Percentiles rank a stretch among this genome's conserved stretches.
phyloP scores from a whole-genome alignment of 768 basidiomycete species.

The Clitopilus passeckerianus region DNA sequence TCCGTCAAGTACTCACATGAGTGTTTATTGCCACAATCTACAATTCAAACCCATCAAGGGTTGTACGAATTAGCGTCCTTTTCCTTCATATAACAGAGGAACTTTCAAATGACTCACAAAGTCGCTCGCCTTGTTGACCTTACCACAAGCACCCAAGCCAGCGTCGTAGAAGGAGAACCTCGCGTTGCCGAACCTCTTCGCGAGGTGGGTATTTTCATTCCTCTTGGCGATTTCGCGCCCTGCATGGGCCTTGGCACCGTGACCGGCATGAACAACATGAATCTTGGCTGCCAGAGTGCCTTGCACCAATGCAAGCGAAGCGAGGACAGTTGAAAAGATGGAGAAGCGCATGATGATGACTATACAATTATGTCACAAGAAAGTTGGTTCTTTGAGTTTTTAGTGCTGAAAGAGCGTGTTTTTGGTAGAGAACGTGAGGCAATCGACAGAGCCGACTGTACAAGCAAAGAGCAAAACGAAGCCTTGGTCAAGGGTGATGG shows the following conservation, averaged over 20 bases:
- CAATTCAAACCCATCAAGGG: background rate
- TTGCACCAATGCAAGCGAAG: slow-evolving; percentile 10
- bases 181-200: slow-evolving; percentile 21
- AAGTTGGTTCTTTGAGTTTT: slow-evolving; percentile 3
- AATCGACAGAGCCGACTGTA: slow-evolving; percentile 7
- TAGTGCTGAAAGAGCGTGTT: background rate
- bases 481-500: background rate
- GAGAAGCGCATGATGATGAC: slow-evolving; percentile 1
- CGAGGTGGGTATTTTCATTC: slow-evolving; percentile 8
- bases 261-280: background rate
- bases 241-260: slow-evolving; percentile 6
- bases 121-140: slow-evolving; percentile 28
- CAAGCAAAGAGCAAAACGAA: background rate
- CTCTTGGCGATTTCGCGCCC: slow-evolving; percentile 1
- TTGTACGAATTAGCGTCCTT: background rate
- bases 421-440: slow-evolving; percentile 10
- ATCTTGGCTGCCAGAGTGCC: slow-evolving; percentile 3
- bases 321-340: slow-evolving; percentile 9
- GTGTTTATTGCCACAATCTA: no score
- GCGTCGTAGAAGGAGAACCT: slow-evolving; percentile 25
- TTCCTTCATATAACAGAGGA: background rate
- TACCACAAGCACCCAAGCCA: slow-evolving; percentile 45
- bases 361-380: background rate
- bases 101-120: slow-evolving; percentile 26
- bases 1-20: slow-evolving; percentile 23